A percentile compares a stretch with the other conserved stretches of the same genome.
phyloP scores from a whole-genome alignment of 805 yeast genomes.

The Candida jianshihensis region DNA sequence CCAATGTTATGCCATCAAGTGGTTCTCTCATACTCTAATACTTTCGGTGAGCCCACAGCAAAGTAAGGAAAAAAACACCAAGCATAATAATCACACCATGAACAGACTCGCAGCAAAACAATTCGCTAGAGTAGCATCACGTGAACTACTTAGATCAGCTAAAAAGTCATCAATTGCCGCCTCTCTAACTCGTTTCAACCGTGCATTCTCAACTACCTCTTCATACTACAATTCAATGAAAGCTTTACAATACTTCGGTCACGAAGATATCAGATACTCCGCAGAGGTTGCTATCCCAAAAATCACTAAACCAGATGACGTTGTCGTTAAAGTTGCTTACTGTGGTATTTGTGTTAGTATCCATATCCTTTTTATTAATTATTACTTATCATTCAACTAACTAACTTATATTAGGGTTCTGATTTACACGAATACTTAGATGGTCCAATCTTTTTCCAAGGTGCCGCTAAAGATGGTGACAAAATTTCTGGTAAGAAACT shows the following conservation, averaged over 20 bases:
- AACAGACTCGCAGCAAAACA: no score
- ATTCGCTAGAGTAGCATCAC: no score
- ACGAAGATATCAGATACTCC: slow-evolving; percentile 30
- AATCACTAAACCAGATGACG: slow-evolving; percentile 31
- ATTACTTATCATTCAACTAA: slow-evolving; percentile 10
- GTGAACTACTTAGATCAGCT: no score
- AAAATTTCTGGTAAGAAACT: slow-evolving; percentile 29
- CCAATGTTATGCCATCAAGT: no score
- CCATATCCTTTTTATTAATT: background rate
- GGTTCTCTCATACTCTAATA: no score
- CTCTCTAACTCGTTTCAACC: no score
- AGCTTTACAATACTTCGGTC: slow-evolving; percentile 35
- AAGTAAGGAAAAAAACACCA: no score
- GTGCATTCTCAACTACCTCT: background rate
- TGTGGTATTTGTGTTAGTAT: slow-evolving; percentile 43
- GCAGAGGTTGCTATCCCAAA: slow-evolving; percentile 28
- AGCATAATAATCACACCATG: no score
- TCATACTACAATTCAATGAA: slow-evolving; percentile 24
- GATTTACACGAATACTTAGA: slow-evolving; percentile 51
- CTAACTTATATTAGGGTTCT: slow-evolving; percentile 39
- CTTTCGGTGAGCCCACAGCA: no score
- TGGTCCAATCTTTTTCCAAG: slow-evolving; percentile 56
- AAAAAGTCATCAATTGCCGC: no score
- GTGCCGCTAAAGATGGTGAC: slow-evolving; percentile 30
- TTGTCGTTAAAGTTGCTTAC: slow-evolving; percentile 36